Conservation (phyloP, 1,139 yeast species). For the Geotrichum histeridarum region DNA sequence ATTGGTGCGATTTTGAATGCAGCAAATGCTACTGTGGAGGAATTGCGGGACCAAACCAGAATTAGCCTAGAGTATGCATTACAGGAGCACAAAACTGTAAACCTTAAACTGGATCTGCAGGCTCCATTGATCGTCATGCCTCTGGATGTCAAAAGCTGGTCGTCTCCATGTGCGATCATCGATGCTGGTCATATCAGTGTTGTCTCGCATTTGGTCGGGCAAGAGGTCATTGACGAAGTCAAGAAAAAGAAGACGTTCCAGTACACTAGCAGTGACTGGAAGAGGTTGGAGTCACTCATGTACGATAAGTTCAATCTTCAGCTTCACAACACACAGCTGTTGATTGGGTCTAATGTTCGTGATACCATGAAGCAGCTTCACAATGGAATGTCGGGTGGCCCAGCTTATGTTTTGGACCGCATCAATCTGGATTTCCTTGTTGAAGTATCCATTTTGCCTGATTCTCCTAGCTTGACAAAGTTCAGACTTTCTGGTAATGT, state of each 20-base stretch:
- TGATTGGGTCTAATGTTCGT: constrained; percentile 78
- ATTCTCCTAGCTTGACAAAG: constrained; percentile 67
- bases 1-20: constrained; percentile 90
- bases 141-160: constrained; percentile 68
- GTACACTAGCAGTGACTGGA: constrained; percentile 71
- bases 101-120: constrained; percentile 79
- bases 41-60: constrained; percentile 81
- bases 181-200: constrained; percentile 96
- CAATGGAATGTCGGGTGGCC: constrained; percentile 31
- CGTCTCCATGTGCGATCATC: constrained; percentile 82
- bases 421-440: constrained; percentile 66
- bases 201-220: constrained; percentile 72
- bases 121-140: constrained; percentile 94
- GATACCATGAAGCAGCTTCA: constrained; percentile 54
- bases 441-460: constrained; percentile 81
- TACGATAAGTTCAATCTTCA: constrained; percentile 79
- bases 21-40: constrained; percentile 93
- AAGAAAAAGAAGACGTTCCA: constrained; percentile 58
- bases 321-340: constrained; percentile 79
- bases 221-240: constrained; percentile 62
- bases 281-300: constrained; percentile 68
- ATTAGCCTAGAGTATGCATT: constrained; percentile 89
- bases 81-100: constrained; percentile 88
- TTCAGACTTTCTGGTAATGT: constrained; percentile 73
- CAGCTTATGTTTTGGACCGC: constrained; percentile 65